Evolutionary conservation across 2,329 filamentous ascomycete species (phyloP).

Genomic region (Hypoxylon sp.): DNA sequence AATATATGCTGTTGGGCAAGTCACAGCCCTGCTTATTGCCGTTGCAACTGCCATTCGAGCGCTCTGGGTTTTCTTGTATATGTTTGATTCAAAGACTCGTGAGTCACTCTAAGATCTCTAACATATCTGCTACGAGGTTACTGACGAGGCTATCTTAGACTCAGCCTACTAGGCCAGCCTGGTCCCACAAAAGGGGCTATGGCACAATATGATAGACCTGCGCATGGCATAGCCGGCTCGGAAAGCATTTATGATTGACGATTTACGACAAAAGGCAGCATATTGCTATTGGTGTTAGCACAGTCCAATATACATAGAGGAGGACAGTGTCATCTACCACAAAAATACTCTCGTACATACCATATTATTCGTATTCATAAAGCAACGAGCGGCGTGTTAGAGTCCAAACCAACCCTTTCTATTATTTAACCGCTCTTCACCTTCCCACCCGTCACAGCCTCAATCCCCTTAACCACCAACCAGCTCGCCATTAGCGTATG

Average conservation of each 20-base stretch:
- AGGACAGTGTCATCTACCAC: background rate
- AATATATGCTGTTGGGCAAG: conserved; percentile 31
- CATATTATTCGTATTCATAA: background rate
- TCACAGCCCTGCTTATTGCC: conserved; percentile 31
- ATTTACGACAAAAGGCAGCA: background rate
- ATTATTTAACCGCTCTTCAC: background rate
- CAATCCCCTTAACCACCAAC: conserved; percentile 49
- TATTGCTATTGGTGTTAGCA: background rate
- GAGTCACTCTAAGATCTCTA: background rate
- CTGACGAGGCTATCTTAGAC: conserved; percentile 10
- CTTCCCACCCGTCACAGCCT: conserved; percentile 38
- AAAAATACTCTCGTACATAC: background rate
- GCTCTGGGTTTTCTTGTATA: conserved; percentile 30
- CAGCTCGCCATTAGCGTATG: conserved; percentile 48
- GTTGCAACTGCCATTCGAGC: conserved; percentile 24
- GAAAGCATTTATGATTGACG: background rate
- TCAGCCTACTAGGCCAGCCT: conserved; percentile 9
- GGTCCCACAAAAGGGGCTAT: background rate
- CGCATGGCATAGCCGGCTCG: background rate
- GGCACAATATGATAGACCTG: background rate
- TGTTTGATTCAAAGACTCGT: conserved; percentile 28
- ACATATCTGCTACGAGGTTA: background rate
- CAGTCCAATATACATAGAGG: background rate
- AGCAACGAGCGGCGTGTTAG: background rate
- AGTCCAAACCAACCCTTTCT: background rate